Evolutionary conservation across 2,329 filamentous ascomycete species (phyloP), one percentile per base, ranked within the genome.

Genomic region (Tolypocladium ovalisporum): DNA sequence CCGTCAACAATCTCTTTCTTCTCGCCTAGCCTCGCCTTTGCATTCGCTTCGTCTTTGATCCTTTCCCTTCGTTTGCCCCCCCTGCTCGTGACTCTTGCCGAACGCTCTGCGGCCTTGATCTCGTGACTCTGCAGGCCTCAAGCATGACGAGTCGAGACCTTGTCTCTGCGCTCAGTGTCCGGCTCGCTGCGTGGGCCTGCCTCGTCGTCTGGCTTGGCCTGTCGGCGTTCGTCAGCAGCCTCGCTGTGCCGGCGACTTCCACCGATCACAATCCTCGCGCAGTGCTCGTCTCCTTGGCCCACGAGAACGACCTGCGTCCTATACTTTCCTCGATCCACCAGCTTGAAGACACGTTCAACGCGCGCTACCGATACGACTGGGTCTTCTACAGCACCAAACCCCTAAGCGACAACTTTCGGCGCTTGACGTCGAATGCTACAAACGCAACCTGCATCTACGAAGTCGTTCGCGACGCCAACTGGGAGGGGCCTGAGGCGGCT

Each of bases 311-410:
- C 52, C 62, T 72, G 27, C 55, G 63, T 15, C 63, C 63, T 37
- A 61, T 71, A 32, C 61, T 72, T 49, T 67, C 63, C 27, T 69
- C 70, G 22, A 68, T 95, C 77, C 72, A 73, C 35, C 87, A 95
- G 66, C 61, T 74, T 3, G 71, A 75, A 57, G 62, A 67, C 5
- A 65, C 65, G 1, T 95, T 89, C 86, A 95, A 95, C 67, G 75
- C 76, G 67, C 90, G 89, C 62, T 88, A 90, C 76, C 87, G 88
- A 65, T 95, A 95, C 67, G 88, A 90, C 51, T 95, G 90, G 87
- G 86, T 89, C 47, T 93, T 95, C 74, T 90, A 94, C 79, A 94
- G 92, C 71, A 85, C 90, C 65, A 82, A 86, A 55, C 84, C 86
- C 4, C 91, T 95, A 68, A 86, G 85, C 4, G 83, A 89, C 10